A percentile compares a stretch with the other conserved stretches of the same genome.
phyloP scores from a whole-genome alignment of 2,329 filamentous ascomycete genomes.

The Paramyrothecium roridum region DNA sequence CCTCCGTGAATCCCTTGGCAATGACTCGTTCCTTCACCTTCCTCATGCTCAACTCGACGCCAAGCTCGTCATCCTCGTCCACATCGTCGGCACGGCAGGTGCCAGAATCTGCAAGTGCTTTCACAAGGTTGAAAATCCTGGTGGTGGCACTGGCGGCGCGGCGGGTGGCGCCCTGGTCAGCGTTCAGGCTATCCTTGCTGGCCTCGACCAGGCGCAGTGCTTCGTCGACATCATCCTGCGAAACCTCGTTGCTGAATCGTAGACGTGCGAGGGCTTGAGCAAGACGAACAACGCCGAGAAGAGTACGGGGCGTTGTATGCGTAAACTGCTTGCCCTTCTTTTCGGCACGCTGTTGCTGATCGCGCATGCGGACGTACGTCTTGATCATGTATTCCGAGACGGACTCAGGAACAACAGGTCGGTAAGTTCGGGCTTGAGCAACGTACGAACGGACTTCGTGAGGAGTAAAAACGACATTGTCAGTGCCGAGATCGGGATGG shows the following conservation, averaged over 20 bases:
- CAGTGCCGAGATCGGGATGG: slow-evolving; percentile 70
- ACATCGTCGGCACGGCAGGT: slow-evolving; percentile 73
- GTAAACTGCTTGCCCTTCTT: slow-evolving; percentile 88
- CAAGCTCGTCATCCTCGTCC: slow-evolving; percentile 50
- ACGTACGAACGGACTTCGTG: slow-evolving; percentile 96
- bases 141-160: slow-evolving; percentile 77
- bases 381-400: slow-evolving; percentile 97
- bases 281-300: slow-evolving; percentile 88
- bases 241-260: slow-evolving; percentile 80
- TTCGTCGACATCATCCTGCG: slow-evolving; percentile 93
- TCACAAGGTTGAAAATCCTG: slow-evolving; percentile 93
- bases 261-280: slow-evolving; percentile 91
- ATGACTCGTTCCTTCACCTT: slow-evolving; percentile 89
- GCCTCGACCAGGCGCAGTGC: slow-evolving; percentile 87
- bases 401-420: slow-evolving; percentile 77
- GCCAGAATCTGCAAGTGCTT: slow-evolving; percentile 80
- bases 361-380: slow-evolving; percentile 91
- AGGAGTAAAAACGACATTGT: slow-evolving; percentile 76
- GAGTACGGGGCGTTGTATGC: slow-evolving; percentile 89
- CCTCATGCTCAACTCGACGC: slow-evolving; percentile 75
- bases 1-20: slow-evolving; percentile 93
- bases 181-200: slow-evolving; percentile 85
- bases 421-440: slow-evolving; percentile 84
- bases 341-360: slow-evolving; percentile 88
- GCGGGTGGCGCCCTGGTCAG: slow-evolving; percentile 58